Evolutionary conservation across 2,329 filamentous ascomycete genomes (phyloP), one percentile per base, ranked within the genome.

Genomic region (Geosmithia flava): DNA sequence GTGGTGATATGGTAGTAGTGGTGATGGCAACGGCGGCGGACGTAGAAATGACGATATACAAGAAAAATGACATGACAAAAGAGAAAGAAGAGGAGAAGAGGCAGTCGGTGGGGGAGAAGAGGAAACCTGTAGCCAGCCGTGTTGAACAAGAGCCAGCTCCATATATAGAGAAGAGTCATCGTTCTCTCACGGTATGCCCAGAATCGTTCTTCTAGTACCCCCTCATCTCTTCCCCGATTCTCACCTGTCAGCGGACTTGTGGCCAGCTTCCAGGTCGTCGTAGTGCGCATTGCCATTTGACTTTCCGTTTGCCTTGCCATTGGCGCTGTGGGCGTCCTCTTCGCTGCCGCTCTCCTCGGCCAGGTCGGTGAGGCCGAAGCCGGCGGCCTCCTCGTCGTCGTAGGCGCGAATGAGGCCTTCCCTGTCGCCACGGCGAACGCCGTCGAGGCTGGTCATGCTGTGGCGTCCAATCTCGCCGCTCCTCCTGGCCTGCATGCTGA

Each of bases 401-500:
- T 95, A 96, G 11, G 82, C 84, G 52, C 85, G 84, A 64, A 97
- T 95, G 20, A 97, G 72, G 4, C 87, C 87, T 54, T 90, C 83
- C 48, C 87, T 77, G 56, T 93, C 88, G 39, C 79, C 78, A 16
- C 33, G 33, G 33, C 33, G 11, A 11, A 37, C 11, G 5, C 33
- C 15, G 51, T 76, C 74, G 50, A 72, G 78, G 59, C 78, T 78
- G 59, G 80, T 79, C 45, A 78, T 74, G 57, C 80, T 82, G 59
- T 79, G 81, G 48, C 81, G 72, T 50, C 72, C 69, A 15, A 83
- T 78, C 54, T 78, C 74, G 15, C 81, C 77, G 55, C 85, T 93
- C 54, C 93, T 76, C 55, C 91, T 76, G 7, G 85, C 76, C 62
- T 97, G 93, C 88, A 98, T 96, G 60, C 87, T 95, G 54, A 89